Base-by-base conservation (phyloP, 257 asterid species). In the Nicotiana attenuata region DNA sequence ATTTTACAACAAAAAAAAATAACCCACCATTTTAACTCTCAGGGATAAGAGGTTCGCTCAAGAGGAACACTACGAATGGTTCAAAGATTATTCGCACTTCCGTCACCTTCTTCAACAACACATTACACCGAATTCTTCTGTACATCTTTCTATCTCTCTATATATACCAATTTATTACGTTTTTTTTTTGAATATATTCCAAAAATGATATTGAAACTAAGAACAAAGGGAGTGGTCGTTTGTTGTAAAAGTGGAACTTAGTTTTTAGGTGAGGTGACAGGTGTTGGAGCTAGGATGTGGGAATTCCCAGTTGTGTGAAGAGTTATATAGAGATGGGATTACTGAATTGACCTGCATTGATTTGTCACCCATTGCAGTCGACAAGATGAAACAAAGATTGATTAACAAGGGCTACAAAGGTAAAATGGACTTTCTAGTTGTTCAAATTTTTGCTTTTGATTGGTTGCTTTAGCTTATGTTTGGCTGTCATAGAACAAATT, bases 31-130 rank as follows among this genome's bases (percentile, higher is more conserved):
- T 52, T 55, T 71, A 50, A 4, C 38, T 57, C 7, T 85, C 87
- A 96, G 99, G 99, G 93, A 96, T 81, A 83, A 84, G 87, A 93
- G 98, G 83, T 94, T 92, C 81, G 84, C 96, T 31, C 88, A 87
- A n/a, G 99, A 96, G 85, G 99, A 96, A 82, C 97, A 96, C 88
- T 96, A 94, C 84, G 99, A 96, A 82, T 94, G 99, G 98, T 93
- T 96, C 84, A 96, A 96, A 87, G 97, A 91, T 66, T 96, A 92
- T 83, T 91, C 95, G 6, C 88, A 92, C 79, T 96, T 94, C 80
- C 97, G 97, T 83, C 88, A 92, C 85, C 93, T 96, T 76, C 88
- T 92, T 83, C 92, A 92, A 83, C 89, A 89, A 77, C 86, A 86
- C 87, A 85, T 94, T 56, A 84, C 89, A 4, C 89, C 97, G 82